A percentile compares a stretch with the other conserved stretches of the same genome.
Conservation (phyloP, 495 filamentous ascomycete genomes). For the Neurospora africana region DNA sequence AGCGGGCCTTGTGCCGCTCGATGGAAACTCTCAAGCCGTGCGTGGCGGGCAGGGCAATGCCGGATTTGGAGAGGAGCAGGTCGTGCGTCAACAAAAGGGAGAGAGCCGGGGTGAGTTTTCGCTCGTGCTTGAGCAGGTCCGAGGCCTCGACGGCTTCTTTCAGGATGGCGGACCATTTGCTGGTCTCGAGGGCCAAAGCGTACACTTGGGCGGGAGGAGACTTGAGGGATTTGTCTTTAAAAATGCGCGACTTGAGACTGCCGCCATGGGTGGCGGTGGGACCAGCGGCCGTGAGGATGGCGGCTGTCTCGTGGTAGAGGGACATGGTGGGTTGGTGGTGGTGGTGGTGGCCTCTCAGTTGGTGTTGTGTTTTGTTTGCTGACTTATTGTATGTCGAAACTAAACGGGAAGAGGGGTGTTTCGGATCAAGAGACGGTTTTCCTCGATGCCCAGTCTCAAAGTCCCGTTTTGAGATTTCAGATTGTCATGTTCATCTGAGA, state of each 20-base stretch:
- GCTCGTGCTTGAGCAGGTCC: constrained; percentile 59
- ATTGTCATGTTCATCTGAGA: background rate
- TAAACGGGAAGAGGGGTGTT: background rate
- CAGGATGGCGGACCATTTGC: constrained; percentile 81
- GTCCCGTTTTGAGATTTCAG: background rate
- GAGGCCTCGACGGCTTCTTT: constrained; percentile 76
- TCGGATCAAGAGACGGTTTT: background rate
- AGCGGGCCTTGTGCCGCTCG: constrained; percentile 67
- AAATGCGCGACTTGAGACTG: constrained; percentile 76
- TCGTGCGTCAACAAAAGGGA: constrained; percentile 81
- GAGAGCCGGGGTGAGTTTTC: constrained; percentile 75
- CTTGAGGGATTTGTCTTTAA: constrained; percentile 56
- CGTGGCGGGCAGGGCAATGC: constrained; percentile 63
- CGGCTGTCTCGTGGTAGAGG: constrained; percentile 85
- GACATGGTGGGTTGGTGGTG: constrained; percentile 45
- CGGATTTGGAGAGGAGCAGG: constrained; percentile 65
- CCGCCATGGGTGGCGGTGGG: constrained; percentile 42
- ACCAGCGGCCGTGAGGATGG: constrained; percentile 49
- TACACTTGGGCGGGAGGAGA: constrained; percentile 74
- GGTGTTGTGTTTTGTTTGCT: background rate
- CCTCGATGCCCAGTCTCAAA: background rate
- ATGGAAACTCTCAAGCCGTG: constrained; percentile 69
- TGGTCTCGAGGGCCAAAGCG: constrained; percentile 70
- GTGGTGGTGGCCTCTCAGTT: background rate
- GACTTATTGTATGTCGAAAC: background rate